Percentiles rank a stretch among this genome's conserved stretches.
Conservation (phyloP, 257 asterid genomes). For the Solanum arcanum region DNA sequence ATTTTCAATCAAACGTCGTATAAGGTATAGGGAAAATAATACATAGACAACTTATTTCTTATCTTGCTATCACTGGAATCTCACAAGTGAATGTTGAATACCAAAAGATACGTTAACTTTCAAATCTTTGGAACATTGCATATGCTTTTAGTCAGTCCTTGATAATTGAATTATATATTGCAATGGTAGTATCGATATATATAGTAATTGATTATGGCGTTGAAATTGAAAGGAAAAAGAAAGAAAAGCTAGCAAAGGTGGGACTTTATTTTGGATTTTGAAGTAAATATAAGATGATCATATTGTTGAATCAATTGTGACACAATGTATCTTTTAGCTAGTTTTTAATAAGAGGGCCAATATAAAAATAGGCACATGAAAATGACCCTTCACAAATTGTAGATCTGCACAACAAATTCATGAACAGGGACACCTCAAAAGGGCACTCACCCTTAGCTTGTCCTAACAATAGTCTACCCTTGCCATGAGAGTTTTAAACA, state of each 20-base stretch:
- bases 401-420: constrained; percentile 14
- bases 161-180: not conserved
- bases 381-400: constrained; percentile 38
- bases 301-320: not conserved
- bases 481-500: constrained; percentile 18
- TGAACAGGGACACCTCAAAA: constrained; percentile 36
- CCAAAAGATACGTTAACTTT: not conserved
- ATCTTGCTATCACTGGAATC: not conserved
- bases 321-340: not conserved
- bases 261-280: not conserved
- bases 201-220: not conserved
- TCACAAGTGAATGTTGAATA: not conserved
- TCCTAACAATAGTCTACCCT: constrained; percentile 5
- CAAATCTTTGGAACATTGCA: not conserved
- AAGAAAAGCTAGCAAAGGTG: not conserved
- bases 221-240: not conserved
- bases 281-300: not conserved
- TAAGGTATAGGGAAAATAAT: no score
- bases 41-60: no score
- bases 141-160: not conserved
- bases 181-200: not conserved
- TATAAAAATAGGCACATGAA: constrained; percentile 15
- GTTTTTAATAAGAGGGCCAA: not conserved
- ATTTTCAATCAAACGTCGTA: no score
- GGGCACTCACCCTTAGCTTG: not conserved